Percentiles rank a stretch among this genome's conserved stretches.
These are phyloP conservation scores for Globomyces sp. DNA, from an alignment of 371 early-diverging fungal genomes.

Conservation along the genomic window DNA sequence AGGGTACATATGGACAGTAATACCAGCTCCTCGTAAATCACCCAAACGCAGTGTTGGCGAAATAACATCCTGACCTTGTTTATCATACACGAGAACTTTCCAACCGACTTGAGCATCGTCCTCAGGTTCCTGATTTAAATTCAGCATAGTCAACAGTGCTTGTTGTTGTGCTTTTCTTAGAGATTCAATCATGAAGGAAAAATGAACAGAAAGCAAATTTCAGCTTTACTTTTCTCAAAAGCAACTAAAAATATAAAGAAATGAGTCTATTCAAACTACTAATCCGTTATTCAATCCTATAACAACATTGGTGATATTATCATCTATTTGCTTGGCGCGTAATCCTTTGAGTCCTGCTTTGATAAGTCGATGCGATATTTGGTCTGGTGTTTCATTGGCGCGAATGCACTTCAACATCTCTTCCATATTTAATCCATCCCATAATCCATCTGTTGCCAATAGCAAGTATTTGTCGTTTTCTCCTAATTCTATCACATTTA, in stretches of 20 bases:
- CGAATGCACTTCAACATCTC: conserved; percentile 25
- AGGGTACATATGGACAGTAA: conserved; percentile 95
- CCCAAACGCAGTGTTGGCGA: conserved; percentile 96
- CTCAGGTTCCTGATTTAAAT: conserved; percentile 17
- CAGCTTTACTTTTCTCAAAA: not conserved
- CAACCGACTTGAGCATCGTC: conserved; percentile 59
- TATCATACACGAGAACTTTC: conserved; percentile 98
- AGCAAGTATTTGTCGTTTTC: conserved; percentile 35
- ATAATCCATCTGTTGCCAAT: conserved; percentile 49
- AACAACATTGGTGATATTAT: conserved; percentile 50
- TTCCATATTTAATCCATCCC: conserved; percentile 43
- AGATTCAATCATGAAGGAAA: not conserved
- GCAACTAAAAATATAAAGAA: not conserved
- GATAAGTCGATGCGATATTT: not conserved
- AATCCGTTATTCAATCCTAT: conserved; percentile 18
- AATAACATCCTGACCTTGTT: conserved; percentile 90
- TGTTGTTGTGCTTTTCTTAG: not conserved
- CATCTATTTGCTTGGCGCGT: conserved; percentile 42
- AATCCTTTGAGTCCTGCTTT: conserved; percentile 36
- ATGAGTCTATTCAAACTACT: conserved; percentile 16
- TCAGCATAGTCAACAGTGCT: conserved; percentile 17
- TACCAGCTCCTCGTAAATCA: conserved; percentile 97
- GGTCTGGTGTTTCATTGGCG: not conserved
- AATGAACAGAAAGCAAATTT: not conserved
- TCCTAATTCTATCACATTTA: conserved; percentile 23